A percentile compares a stretch with the other conserved stretches of the same genome.
These are phyloP conservation scores for Bipolaris bicolor DNA, from an alignment of 2,329 filamentous ascomycete species.

Conservation along the genomic window DNA sequence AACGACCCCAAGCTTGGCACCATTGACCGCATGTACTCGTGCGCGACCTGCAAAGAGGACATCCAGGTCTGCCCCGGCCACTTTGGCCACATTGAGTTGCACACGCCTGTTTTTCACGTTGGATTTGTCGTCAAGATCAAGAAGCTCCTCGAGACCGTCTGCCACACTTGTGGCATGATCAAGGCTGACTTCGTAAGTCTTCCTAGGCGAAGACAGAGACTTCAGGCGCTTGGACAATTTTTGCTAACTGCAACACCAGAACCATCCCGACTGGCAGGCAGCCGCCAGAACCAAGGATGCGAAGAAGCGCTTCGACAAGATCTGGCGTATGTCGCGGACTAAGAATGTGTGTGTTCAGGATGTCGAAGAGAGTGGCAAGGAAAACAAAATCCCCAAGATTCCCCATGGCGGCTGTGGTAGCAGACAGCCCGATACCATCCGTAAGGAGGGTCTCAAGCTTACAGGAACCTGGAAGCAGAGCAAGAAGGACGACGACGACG, in stretches of 20 bases:
- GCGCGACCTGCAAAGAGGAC: conserved; percentile 93
- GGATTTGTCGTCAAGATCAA: conserved; percentile 99
- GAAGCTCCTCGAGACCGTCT: conserved; percentile 98
- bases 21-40: conserved; percentile 94
- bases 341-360: conserved; percentile 86
- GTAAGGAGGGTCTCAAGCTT: conserved; percentile 84
- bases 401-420: conserved; percentile 93
- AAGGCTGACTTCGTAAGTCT: conserved; percentile 97
- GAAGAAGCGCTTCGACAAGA: conserved; percentile 89
- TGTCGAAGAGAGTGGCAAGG: conserved; percentile 61
- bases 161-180: conserved; percentile 98
- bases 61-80: conserved; percentile 97
- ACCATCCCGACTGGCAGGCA: conserved; percentile 79
- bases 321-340: conserved; percentile 91
- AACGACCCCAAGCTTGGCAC: conserved; percentile 96
- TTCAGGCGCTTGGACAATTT: conserved; percentile 52
- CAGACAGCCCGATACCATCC: conserved; percentile 77
- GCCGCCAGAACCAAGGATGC: conserved; percentile 87
- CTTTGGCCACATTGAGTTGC: conserved; percentile 98
- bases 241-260: conserved; percentile 65
- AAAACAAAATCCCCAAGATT: conserved; percentile 54
- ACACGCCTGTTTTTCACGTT: conserved; percentile 91
- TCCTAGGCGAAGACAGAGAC: conserved; percentile 61
- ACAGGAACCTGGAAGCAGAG: conserved; percentile 74
- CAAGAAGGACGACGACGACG: conserved; percentile 75